Conservation (phyloP, 257 asterid species). For the Buddleja alternifolia region DNA sequence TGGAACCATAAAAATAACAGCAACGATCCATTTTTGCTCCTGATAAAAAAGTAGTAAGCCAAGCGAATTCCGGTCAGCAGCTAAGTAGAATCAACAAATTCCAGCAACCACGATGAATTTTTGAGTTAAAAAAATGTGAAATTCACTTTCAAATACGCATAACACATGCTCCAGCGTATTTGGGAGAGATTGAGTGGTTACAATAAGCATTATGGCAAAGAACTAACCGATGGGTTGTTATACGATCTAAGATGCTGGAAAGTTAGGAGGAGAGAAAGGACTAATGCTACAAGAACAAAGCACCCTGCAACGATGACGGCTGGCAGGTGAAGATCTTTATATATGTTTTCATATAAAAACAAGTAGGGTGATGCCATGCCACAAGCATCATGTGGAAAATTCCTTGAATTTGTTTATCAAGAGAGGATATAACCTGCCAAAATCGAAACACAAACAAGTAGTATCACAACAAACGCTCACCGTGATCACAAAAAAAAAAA, state of each 20-base stretch:
- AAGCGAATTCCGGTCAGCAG: too few species aligned
- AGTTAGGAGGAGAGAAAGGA: slow-evolving; percentile 66
- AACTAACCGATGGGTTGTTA: slow-evolving; percentile 76
- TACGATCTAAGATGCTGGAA: slow-evolving; percentile 82
- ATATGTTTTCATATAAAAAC: slow-evolving; percentile 37
- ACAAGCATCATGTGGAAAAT: slow-evolving; percentile 37
- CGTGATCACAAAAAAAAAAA: too few species aligned
- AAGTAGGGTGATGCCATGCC: slow-evolving; percentile 49
- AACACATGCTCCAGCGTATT: not conserved
- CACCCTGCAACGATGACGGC: slow-evolving; percentile 56
- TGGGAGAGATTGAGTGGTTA: not conserved
- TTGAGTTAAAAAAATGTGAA: too few species aligned
- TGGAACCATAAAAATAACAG: slow-evolving; percentile 86
- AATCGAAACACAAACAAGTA: not conserved
- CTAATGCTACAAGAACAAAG: slow-evolving; percentile 58
- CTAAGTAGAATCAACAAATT: too few species aligned
- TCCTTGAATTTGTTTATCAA: not conserved
- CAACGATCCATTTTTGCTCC: slow-evolving; percentile 98
- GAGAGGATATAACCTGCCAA: slow-evolving; percentile 30
- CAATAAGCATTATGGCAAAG: not conserved
- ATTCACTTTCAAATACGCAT: too few species aligned
- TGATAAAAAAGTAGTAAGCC: slow-evolving; percentile 42
- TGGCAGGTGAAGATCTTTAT: slow-evolving; percentile 54
- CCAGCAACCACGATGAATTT: too few species aligned
- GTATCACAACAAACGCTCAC: not conserved